Base-by-base conservation (phyloP, 1,139 yeast species). In the Zygoascus hellenicus region DNA sequence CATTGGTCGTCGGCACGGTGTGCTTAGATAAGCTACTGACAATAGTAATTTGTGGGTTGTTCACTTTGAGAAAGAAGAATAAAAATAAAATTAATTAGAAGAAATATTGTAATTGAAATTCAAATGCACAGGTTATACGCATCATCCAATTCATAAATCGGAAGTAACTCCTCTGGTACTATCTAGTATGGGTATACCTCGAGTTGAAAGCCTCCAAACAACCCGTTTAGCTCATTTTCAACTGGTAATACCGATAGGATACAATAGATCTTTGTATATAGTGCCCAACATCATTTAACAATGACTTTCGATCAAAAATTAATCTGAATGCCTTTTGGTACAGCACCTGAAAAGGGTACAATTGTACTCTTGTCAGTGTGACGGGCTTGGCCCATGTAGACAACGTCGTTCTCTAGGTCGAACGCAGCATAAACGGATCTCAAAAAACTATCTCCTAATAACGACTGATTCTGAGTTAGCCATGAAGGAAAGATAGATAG, bases 391-490 rank as follows among this genome's bases (percentile, higher is more conserved):
- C 90, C 95, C 48, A 88, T 53, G 1, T 81, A 80, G 29, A 86
- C 70, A 59, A 79, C 77, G 43, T 66, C 63, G 55, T 75, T 76
- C 31, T 83, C 90, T 51, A 84, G 68, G 63, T 88, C 89, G 58
- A 77, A 87, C 38, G 87, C 95, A 47, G 81, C 77, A 61, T 88
- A 88, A 7, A 86, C 89, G 46, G 77, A 72, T 51, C 87, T 74
- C 58, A 89, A 67, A 66, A 87, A 80, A 30, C 81, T 76, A 63
- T 86, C 95, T 41, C 96, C 96, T 11, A 87, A 62, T 13, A 78
- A 68, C 42, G 53, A 53, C 50, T 63, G 56, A 40, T 57, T 54
- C 48, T 55, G 44, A 15, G 61, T 31, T 49, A 56, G 55, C 13
- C 43, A 42, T 42, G 57, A 59, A 14, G 64, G 59, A 35, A 51